These are phyloP conservation scores for Saccharomycopsis sp. DNA, from an alignment of 805 yeast genomes.

Conservation along the genomic window DNA sequence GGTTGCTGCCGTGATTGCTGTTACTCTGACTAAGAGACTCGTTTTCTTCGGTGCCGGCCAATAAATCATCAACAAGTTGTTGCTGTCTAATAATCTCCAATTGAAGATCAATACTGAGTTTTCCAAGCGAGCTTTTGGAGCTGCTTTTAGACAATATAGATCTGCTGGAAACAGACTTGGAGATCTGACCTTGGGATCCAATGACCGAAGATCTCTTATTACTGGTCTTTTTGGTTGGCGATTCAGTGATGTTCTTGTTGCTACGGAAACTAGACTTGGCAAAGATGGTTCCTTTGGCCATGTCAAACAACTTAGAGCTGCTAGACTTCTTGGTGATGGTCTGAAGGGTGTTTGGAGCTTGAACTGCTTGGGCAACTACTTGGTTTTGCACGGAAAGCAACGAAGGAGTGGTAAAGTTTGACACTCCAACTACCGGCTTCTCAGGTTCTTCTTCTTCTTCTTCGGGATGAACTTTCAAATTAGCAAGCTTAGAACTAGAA, in stretches of 20 bases:
- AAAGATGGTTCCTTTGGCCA: constrained; percentile 1
- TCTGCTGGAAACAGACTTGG: constrained; percentile 6
- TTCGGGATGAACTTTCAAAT: not conserved
- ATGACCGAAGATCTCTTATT: constrained; percentile 4
- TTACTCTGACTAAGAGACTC: not conserved
- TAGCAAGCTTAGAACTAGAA: not conserved
- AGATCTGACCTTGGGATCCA: not conserved
- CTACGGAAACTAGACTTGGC: constrained; percentile 1
- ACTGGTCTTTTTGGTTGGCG: not conserved
- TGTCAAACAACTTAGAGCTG: not conserved
- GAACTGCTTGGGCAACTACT: not conserved
- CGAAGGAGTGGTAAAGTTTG: not conserved
- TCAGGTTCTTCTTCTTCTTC: constrained; percentile 8
- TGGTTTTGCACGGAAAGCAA: not conserved
- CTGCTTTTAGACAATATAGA: constrained; percentile 1
- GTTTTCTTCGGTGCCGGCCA: not conserved
- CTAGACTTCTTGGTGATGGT: not conserved
- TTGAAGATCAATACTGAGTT: not conserved
- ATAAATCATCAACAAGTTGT: constrained; percentile 8
- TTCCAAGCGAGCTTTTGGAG: not conserved
- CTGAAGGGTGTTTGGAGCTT: not conserved
- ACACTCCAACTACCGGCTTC: constrained; percentile 8
- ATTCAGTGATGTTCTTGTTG: not conserved
- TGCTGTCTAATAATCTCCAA: constrained; percentile 8
- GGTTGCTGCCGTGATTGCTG: constrained; percentile 1